Evolutionary conservation across 2,329 filamentous ascomycete species (phyloP), one percentile per base, ranked within the genome.

Genomic region (Tolypocladium capitatum): DNA sequence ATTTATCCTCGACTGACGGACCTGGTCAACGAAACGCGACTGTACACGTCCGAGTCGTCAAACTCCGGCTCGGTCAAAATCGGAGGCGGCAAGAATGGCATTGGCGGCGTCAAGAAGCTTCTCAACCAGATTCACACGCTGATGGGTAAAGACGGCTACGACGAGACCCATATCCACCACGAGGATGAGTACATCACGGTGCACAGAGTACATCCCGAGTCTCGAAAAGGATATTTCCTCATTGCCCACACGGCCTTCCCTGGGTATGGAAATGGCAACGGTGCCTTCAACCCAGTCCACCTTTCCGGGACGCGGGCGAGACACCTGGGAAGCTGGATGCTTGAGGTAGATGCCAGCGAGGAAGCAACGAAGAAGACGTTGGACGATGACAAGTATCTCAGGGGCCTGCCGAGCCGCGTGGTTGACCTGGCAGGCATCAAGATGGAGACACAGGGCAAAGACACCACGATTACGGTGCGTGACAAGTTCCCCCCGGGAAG

Each of bases 181-280:
- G 90, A 97, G 53, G 85, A 87, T 48, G 86, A 98, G 63, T 96
- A 95, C 61, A 85, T 98, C 59, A 98, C 92, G 1, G 88, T 98
- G 7, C 92, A 98, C 63, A 78, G 94, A 52, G 88, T 97, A 3
- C 90, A 98, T 60, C 92, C 91, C 0, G 82, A 86, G 60, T 94
- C 87, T 1, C 79, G 92, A 49, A 94, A 92, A 63, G 92, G 92
- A 1, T 91, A 95, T 65, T 96, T 97, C 66, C 71, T 97, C 43
- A 90, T 98, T 56, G 91, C 94, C 0, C 92, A 97, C 58, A 97
- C 92, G 4, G 92, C 94, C 1, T 98, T 91, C 67, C 88, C 90
- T 1, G 90, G 89, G 1, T 91, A 90, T 58, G 86, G 88, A 21
- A 86, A 86, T 54, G 86, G 86, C 1, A 90, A 92, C 56, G 87